A percentile compares a stretch with the other conserved stretches of the same genome.
phyloP scores from a whole-genome alignment of 2,329 filamentous ascomycete genomes.

The Stachybotrys chartarum region DNA sequence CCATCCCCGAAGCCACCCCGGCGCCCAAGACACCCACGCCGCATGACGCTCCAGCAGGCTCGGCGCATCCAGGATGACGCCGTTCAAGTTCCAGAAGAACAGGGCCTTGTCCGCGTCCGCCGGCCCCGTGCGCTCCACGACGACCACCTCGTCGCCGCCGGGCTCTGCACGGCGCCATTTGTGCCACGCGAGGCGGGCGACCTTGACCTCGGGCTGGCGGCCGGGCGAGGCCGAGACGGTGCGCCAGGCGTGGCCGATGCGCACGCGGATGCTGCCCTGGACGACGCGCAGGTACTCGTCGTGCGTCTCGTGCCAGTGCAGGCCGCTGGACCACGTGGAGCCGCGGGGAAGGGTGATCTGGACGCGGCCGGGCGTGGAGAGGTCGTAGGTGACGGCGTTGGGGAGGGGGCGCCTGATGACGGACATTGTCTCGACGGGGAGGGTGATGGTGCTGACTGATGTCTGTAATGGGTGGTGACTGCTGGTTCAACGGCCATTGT shows the following conservation, averaged over 20 bases:
- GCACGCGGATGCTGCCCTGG: conserved; percentile 24
- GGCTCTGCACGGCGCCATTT: conserved; percentile 35
- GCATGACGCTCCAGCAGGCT: background rate
- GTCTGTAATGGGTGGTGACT: no score
- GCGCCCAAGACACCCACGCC: conserved; percentile 1
- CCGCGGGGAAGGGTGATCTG: conserved; percentile 33
- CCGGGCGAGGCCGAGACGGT: conserved; percentile 11
- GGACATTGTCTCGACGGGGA: background rate
- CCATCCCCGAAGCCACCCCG: conserved; percentile 6
- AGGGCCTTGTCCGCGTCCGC: conserved; percentile 35
- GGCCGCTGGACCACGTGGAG: conserved; percentile 39
- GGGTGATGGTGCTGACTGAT: background rate
- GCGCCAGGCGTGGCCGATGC: conserved; percentile 8
- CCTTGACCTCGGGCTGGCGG: conserved; percentile 20
- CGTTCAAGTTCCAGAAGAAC: conserved; percentile 44
- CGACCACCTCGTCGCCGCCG: conserved; percentile 27
- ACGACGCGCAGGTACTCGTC: conserved; percentile 37
- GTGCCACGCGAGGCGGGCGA: conserved; percentile 30
- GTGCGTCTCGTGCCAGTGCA: conserved; percentile 42
- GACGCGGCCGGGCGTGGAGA: conserved; percentile 26
- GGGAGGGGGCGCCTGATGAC: conserved; percentile 9
- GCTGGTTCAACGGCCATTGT: no score
- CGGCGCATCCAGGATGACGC: conserved; percentile 23
- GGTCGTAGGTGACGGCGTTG: conserved; percentile 20
- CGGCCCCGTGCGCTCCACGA: conserved; percentile 39